Base-by-base conservation (phyloP, 23 red algal species). In the Gracilaria gracilis region DNA sequence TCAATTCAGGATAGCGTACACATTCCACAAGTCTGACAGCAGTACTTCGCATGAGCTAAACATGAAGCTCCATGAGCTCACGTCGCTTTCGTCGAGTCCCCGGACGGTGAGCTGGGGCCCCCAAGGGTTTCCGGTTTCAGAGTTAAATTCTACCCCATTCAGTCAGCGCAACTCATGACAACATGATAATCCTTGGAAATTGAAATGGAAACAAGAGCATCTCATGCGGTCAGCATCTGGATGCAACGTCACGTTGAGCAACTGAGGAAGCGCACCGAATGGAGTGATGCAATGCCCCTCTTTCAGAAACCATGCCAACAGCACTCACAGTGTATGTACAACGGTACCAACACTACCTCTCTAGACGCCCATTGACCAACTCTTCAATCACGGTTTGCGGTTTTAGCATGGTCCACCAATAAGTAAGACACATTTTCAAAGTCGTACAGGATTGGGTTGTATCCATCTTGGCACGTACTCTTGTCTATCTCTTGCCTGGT, bases 371-470 rank as follows among this genome's bases (percentile, higher is more conserved):
- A 1, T 1, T 55, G 16, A 20, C 7, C 51, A 1, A 17, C 2
- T 20, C 17, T 20, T 55, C 11, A 15, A 17, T 55, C 0, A 1
- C 2, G 39, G 42, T 2, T 9, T 50, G 17, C 51, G 17, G 7
- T 77, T 50, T 46, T 5, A 50, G 5, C 36, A 31, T 17, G 37
- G 23, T 94, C 83, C 7, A 73, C 77, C 42, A 80, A 23, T 25
- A 96, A 81, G 47, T 92, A 83, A 34, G 73, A 57, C 21, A 88
- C 86, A 65, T 96, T 96, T 34, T 36, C 47, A 77, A 96, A 96
- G 61, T 96, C 95, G 57, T 79, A 46, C 51, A 96, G 29, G 48
- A 96, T 77, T 17, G 95, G 95, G 50, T 96, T 91, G 62, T 92
- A 96, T 31, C 95, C 95, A 88, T 93, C 90, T 28, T 32, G 25